Evolutionary conservation across 805 yeast species (phyloP), one percentile per base, ranked within the genome.

Genomic region (Saccharomycopsis javanensis): DNA sequence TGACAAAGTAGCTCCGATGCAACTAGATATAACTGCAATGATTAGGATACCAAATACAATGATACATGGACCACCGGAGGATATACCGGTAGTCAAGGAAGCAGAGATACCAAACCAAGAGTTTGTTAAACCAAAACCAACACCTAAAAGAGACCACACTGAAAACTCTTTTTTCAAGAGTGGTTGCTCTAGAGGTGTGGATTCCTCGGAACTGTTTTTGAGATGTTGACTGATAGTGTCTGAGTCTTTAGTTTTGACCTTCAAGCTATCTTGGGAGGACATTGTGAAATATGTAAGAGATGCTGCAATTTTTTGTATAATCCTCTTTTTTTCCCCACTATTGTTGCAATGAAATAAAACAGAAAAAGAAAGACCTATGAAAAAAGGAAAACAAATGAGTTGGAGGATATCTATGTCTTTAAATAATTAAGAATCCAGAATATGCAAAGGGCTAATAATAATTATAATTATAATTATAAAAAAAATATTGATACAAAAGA

Each of bases 81-180:
- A 68, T 35, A 81, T 77, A 62, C 84, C 82, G 4, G 82, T 73
- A 38, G 77, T 73, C 60, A 80, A 70, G 1, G 82, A 74, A 3
- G 83, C 81, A 11, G 82, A 75, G 23, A 81, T 76, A 56, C 85
- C 85, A 58, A 77, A 75, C 85, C 85, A 81, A 1, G 83, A 79
- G 64, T 79, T 80, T 15, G 84, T 80, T 46, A 81, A 67, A 13
- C 84, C 83, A 61, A 80, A 81, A 8, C 83, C 83, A 34, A 80
- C 79, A 55, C 84, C 85, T 42, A 81, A 65, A 1, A 81, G 66
- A 1, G 83, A 75, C 70, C 74, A 66, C 52, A 76, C 68, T n/a
- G 71, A 68, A 63, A 77, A 78, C 42, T 69, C 68, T 62, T 74
- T 74, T 52, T 67, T 65, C 30, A 71, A 57, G 58, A 68, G 68